phyloP scores from a whole-genome alignment of 306 rosid species.

The Neltuma alba region DNA sequence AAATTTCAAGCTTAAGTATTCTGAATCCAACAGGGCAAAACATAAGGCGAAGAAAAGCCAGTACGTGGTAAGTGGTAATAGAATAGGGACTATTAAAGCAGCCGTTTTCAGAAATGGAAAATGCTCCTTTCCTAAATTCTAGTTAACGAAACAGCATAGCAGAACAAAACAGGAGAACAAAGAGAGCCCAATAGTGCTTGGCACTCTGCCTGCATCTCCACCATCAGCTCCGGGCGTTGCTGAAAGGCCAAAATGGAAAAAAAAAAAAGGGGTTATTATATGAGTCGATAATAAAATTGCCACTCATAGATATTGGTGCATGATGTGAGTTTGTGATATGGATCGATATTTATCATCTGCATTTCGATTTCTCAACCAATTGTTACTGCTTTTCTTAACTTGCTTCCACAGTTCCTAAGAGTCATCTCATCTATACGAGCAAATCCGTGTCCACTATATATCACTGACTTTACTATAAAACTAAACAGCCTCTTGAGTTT shows the following conservation, averaged over 20 bases:
- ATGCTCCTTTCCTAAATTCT: conserved; percentile 2
- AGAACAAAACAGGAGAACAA: conserved; percentile 36
- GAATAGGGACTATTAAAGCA: background rate
- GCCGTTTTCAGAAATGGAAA: background rate
- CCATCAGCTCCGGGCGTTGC: conserved; percentile 3
- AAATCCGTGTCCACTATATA: too few relatives aligned
- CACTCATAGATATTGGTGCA: too few relatives aligned
- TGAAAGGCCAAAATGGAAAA: background rate
- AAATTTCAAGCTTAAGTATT: too few relatives aligned
- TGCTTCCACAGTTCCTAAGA: too few relatives aligned
- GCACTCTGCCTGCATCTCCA: conserved; percentile 34
- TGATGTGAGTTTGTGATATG: background rate
- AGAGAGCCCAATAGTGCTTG: conserved; percentile 23
- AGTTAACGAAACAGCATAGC: conserved; percentile 13
- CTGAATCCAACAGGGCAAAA: background rate
- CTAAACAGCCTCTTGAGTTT: background rate
- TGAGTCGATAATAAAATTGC: background rate
- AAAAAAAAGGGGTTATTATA: background rate
- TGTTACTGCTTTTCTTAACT: background rate
- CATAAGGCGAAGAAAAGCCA: background rate
- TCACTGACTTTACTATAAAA: too few relatives aligned
- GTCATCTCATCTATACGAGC: too few relatives aligned
- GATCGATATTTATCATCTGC: background rate
- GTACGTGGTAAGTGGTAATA: too few relatives aligned
- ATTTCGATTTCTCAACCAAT: background rate